Percentiles rank a stretch among this genome's conserved stretches.
These are phyloP conservation scores for Cyberlindnera galapagoensis DNA, from an alignment of 805 yeast genomes.

Conservation along the genomic window DNA sequence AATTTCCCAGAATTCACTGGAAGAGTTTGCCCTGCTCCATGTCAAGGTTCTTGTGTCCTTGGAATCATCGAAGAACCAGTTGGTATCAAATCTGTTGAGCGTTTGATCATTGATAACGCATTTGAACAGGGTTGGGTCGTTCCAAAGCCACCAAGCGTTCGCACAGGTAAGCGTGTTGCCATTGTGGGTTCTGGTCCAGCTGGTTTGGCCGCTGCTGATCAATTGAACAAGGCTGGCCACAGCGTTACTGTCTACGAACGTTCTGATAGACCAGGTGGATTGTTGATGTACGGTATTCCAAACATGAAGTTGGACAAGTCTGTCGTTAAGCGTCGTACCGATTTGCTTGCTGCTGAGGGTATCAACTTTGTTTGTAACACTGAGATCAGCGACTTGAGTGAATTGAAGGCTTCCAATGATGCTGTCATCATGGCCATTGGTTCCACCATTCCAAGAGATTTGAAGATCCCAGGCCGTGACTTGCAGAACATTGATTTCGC, in stretches of 20 bases:
- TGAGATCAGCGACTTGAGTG: slow-evolving; percentile 78
- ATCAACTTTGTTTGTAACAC: slow-evolving; percentile 69
- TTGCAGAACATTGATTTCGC: slow-evolving; percentile 88
- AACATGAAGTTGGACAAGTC: slow-evolving; percentile 96
- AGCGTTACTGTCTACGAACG: slow-evolving; percentile 87
- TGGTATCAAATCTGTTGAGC: slow-evolving; percentile 92
- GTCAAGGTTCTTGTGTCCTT: slow-evolving; percentile 94
- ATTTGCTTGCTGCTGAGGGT: slow-evolving; percentile 87
- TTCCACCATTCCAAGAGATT: slow-evolving; percentile 93
- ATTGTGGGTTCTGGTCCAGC: slow-evolving; percentile 96
- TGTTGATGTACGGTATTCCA: slow-evolving; percentile 98
- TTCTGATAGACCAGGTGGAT: slow-evolving; percentile 93
- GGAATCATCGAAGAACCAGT: slow-evolving; percentile 94
- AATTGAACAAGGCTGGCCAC: slow-evolving; percentile 95
- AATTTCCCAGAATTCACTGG: slow-evolving; percentile 99
- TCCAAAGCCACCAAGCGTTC: slow-evolving; percentile 68
- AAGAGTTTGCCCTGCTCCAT: slow-evolving; percentile 98
- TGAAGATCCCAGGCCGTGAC: slow-evolving; percentile 90
- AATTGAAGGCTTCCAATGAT: slow-evolving; percentile 57
- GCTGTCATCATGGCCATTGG: slow-evolving; percentile 93
- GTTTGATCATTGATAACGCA: slow-evolving; percentile 94
- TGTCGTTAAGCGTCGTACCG: slow-evolving; percentile 88
- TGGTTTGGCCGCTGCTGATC: slow-evolving; percentile 96
- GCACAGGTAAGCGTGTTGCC: slow-evolving; percentile 85
- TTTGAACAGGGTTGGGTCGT: slow-evolving; percentile 95